Base-by-base conservation (phyloP, 192 early-diverging fungal species). In the Umbelopsis vinacea region DNA sequence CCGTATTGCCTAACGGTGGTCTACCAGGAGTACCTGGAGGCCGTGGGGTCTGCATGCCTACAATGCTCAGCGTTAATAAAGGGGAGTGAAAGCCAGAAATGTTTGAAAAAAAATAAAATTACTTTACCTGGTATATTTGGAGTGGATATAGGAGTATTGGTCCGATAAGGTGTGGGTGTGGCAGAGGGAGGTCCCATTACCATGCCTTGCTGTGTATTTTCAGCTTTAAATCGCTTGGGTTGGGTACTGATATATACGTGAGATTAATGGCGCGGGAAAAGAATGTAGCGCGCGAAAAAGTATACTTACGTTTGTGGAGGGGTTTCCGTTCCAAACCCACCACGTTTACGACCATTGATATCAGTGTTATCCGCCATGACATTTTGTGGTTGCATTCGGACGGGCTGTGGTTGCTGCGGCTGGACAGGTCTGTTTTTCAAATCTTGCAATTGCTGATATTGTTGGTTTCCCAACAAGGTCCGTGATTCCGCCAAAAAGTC, bases 401-500 rank as follows among this genome's bases (percentile, higher is more conserved):
- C 52, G 21, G 71, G 75, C 14, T 66, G 66, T 53, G 19, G 74
- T 23, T 40, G 73, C 19, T 76, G 79, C 6, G 22, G n/a, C 17
- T 63, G 74, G 29, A 46, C 38, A 2, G 79, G 76, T 67, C 78
- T 75, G 37, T 76, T 80, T 67, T 81, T 82, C 26, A 84, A 74
- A 52, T 75, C 68, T 72, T 84, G 76, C 37, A 84, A 35, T 66
- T 80, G 79, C 40, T 82, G 76, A 48, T 80, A 84, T 23, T 84
- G 83, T 50, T 79, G 78, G 53, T 74, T 72, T n/a, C 71, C 79
- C 38, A 84, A 66, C 23, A 84, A 52, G 14, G n/a, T 54, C 35
- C 73, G 60, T 47, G 83, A 81, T 48, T 75, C 71, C 6, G 67
- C 69, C 68, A 84, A 71, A 60, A 84, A 84, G 45, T 82, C 75